Evolutionary conservation across 768 basidiomycete genomes (phyloP), one percentile per base, ranked within the genome.

Genomic region (Boletus tylopilopsis): DNA sequence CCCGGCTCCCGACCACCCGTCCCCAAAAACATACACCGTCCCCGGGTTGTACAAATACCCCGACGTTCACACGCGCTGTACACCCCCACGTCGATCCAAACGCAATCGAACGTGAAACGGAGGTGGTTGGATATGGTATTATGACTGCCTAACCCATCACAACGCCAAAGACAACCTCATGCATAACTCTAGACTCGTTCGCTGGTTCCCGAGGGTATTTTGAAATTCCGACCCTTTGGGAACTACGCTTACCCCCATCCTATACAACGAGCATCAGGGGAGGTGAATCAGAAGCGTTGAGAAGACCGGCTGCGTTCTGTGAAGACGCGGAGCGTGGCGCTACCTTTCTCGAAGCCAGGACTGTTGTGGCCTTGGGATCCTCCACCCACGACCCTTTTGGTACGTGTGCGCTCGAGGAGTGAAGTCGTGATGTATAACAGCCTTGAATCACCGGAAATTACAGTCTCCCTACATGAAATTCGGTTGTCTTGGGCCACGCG

Each of bases 211-310:
- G 55, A 27, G 42, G 54, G 50, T 50, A 48, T 38, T 57, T 67
- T 59, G 56, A 66, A 56, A 66, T 68, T 47, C 53, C 49, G 13
- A 36, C 47, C 32, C 45, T 58, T 21, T 24, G 50, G 43, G 53
- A 51, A 42, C 41, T 57, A 19, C 54, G 56, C 25, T 55, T 57
- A 16, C 55, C 55, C 48, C 51, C 46, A 50, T 52, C 54, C n/a
- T n/a, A n/a, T 30, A 58, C 64, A 55, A 61, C 64, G 54, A 57
- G 64, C 47, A 62, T 64, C 61, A 62, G 56, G 53, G 67, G 55
- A 56, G 58, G 65, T 47, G 56, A 67, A 54, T 60, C 47, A 51
- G 55, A 63, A 56, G 64, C 50, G 32, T 22, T 44, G 15, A 55
- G 45, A 62, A 56, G 59, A 29, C 49, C 45, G 30, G 53, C 25